These are phyloP conservation scores for Puccinia horiana DNA, from an alignment of 1,284 basidiomycete species.

Conservation along the genomic window DNA sequence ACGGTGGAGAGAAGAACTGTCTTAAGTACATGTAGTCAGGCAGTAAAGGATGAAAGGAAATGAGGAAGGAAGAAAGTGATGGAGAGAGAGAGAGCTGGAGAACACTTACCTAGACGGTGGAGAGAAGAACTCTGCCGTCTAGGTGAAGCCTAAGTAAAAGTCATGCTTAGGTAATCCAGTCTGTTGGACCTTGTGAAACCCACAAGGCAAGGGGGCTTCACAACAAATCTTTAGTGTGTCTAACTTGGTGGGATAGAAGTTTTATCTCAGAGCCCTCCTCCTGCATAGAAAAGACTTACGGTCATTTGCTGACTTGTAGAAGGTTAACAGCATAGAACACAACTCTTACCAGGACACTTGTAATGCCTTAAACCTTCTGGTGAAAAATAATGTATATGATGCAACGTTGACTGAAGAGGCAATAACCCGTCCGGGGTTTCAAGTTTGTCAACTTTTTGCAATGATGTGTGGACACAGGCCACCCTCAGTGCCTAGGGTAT, in stretches of 20 bases:
- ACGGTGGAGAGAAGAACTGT: no score
- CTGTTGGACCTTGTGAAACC: no score
- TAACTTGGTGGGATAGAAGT: constrained; percentile 59
- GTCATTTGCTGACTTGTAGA: constrained; percentile 58
- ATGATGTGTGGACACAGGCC: constrained; percentile 60
- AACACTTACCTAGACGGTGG: no score
- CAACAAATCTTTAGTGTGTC: constrained; percentile 59
- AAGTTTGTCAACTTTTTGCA: constrained; percentile 59
- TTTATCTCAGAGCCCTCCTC: constrained; percentile 60
- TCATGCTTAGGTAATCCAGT: no score
- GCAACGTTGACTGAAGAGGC: constrained; percentile 61
- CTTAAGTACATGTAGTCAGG: no score
- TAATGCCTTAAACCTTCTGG: constrained; percentile 60
- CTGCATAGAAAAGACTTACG: constrained; percentile 59
- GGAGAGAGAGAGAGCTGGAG: no score
- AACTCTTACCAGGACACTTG: constrained; percentile 57
- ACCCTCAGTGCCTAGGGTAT: background rate
- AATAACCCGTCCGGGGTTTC: constrained; percentile 60
- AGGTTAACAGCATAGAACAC: constrained; percentile 51
- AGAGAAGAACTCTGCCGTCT: no score
- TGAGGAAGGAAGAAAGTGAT: no score
- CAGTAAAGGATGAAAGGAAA: no score
- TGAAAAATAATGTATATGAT: constrained; percentile 59
- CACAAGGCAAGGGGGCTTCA: no score
- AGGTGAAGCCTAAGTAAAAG: no score